phyloP scores from a whole-genome alignment of 805 yeast genomes.

The Metschnikowia sp. region DNA sequence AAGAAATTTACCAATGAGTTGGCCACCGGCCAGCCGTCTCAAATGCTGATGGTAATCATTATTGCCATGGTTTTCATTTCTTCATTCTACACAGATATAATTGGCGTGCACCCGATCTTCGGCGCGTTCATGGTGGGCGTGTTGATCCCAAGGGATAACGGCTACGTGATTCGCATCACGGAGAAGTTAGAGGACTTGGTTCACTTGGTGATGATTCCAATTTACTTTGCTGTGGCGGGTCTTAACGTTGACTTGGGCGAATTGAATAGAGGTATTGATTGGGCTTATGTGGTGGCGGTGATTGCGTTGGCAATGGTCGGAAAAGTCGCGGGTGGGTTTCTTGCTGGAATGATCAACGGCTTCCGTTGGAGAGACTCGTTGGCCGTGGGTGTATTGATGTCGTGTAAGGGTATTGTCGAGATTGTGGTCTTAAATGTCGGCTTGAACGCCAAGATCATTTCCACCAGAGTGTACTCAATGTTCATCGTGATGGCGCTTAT shows the following conservation, averaged over 20 bases:
- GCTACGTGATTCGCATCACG: slow-evolving; percentile 64
- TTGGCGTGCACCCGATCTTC: slow-evolving; percentile 83
- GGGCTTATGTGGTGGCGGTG: slow-evolving; percentile 75
- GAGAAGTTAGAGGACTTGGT: slow-evolving; percentile 78
- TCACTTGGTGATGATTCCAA: slow-evolving; percentile 66
- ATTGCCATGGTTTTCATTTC: slow-evolving; percentile 58
- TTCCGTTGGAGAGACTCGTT: slow-evolving; percentile 70
- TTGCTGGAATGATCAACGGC: slow-evolving; percentile 61
- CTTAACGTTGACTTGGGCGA: slow-evolving; percentile 65
- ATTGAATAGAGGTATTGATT: slow-evolving; percentile 61
- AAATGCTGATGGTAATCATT: slow-evolving; percentile 54
- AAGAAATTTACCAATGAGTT: slow-evolving; percentile 50
- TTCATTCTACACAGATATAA: slow-evolving; percentile 76
- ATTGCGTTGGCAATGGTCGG: slow-evolving; percentile 65
- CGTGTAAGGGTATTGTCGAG: slow-evolving; percentile 86
- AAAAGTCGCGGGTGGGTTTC: slow-evolving; percentile 63
- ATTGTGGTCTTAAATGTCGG: slow-evolving; percentile 77
- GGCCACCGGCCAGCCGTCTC: slow-evolving; percentile 58
- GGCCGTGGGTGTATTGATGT: slow-evolving; percentile 78
- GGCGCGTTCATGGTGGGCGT: slow-evolving; percentile 81
- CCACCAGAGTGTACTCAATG: slow-evolving; percentile 68
- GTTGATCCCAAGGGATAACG: slow-evolving; percentile 72
- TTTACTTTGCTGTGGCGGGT: slow-evolving; percentile 80
- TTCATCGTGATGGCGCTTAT: slow-evolving; percentile 79
- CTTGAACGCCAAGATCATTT: slow-evolving; percentile 63